A percentile compares a stretch with the other conserved stretches of the same genome.
These are phyloP conservation scores for Agaricus subrufescens DNA, from an alignment of 768 basidiomycete genomes.

Conservation along the genomic window DNA sequence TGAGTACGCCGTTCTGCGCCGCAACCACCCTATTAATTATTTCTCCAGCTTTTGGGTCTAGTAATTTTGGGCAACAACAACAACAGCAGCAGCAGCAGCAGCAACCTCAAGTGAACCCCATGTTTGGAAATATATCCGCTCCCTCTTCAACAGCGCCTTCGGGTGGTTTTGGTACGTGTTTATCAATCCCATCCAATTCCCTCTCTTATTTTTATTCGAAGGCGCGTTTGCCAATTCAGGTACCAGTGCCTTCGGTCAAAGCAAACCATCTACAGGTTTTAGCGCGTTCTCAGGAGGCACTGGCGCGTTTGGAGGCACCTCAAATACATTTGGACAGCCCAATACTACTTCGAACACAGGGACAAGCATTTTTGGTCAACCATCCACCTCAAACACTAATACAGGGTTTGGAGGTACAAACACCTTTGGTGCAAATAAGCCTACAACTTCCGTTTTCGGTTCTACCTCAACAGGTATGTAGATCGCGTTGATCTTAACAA, in stretches of 20 bases:
- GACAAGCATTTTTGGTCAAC: slow-evolving; percentile 12
- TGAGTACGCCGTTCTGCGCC: slow-evolving; percentile 27
- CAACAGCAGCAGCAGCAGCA: slow-evolving; percentile 59
- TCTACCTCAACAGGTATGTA: slow-evolving; percentile 26
- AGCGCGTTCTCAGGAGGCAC: slow-evolving; percentile 68
- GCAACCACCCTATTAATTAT: slow-evolving; percentile 22
- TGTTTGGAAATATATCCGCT: slow-evolving; percentile 65
- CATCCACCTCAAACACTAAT: slow-evolving; percentile 33
- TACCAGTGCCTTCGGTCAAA: slow-evolving; percentile 42
- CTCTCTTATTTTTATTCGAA: slow-evolving; percentile 18
- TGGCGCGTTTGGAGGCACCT: slow-evolving; percentile 30
- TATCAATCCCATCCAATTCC: slow-evolving; percentile 11
- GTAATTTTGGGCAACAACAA: slow-evolving; percentile 56
- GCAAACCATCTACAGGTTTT: slow-evolving; percentile 71
- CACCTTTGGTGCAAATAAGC: slow-evolving; percentile 33
- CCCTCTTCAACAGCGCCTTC: slow-evolving; percentile 24
- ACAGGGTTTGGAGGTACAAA: slow-evolving; percentile 37
- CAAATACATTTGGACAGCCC: slow-evolving; percentile 54
- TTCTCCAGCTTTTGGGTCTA: slow-evolving; percentile 46
- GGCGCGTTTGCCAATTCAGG: slow-evolving; percentile 38
- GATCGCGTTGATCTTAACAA: not conserved
- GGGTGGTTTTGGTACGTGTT: slow-evolving; percentile 40
- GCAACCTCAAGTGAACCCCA: slow-evolving; percentile 65
- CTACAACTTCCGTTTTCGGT: slow-evolving; percentile 39
- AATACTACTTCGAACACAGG: slow-evolving; percentile 4